Conservation (phyloP, 805 yeast species). For the Grigorovia jiainica region DNA sequence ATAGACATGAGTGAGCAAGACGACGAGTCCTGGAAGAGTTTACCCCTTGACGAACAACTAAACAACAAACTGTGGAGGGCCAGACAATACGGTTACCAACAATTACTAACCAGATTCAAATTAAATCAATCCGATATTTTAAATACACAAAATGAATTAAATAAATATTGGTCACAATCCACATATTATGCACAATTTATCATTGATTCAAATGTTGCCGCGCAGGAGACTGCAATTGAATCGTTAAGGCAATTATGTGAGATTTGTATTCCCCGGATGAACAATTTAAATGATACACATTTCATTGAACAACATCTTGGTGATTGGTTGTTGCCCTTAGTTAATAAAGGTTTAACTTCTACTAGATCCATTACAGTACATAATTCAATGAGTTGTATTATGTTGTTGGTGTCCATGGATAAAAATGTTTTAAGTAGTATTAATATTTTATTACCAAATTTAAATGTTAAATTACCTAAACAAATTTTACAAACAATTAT, state of each 20-base stretch:
- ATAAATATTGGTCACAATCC: slow-evolving; percentile 39
- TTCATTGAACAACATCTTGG: neutral
- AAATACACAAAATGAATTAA: slow-evolving; percentile 25
- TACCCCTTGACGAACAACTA: slow-evolving; percentile 60
- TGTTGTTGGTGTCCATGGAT: slow-evolving; percentile 56
- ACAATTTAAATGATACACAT: neutral
- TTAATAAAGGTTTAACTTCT: slow-evolving; percentile 78
- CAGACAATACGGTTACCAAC: slow-evolving; percentile 70
- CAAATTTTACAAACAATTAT: slow-evolving; percentile 57
- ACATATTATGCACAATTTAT: slow-evolving; percentile 49
- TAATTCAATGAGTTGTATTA: slow-evolving; percentile 51
- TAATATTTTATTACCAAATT: slow-evolving; percentile 54
- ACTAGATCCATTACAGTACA: slow-evolving; percentile 65
- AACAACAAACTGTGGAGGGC: slow-evolving; percentile 81
- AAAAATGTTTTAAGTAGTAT: slow-evolving; percentile 51
- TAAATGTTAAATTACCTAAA: slow-evolving; percentile 61
- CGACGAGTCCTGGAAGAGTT: slow-evolving; percentile 39
- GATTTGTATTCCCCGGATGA: slow-evolving; percentile 1
- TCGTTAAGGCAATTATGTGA: slow-evolving; percentile 38
- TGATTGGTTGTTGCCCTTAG: slow-evolving; percentile 32
- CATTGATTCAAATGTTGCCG: slow-evolving; percentile 78
- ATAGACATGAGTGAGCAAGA: slow-evolving; percentile 1
- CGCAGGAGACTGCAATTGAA: slow-evolving; percentile 73
- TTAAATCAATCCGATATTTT: slow-evolving; percentile 32
- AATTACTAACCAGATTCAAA: slow-evolving; percentile 27